Conservation (phyloP, 495 filamentous ascomycete genomes). For the Hypoxylon cercidicola region DNA sequence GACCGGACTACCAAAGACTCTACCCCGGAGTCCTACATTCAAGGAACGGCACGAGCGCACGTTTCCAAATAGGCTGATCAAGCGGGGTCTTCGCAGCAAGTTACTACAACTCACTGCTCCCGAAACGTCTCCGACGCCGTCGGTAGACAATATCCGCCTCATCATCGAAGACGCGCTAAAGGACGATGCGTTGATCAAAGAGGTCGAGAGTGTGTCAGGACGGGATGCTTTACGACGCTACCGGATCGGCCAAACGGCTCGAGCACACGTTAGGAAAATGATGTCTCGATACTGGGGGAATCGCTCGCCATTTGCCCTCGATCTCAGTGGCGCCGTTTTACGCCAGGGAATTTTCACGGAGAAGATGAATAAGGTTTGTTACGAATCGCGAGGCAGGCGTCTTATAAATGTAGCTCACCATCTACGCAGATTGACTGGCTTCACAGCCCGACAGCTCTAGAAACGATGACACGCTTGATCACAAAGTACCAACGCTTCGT, state of each 20-base stretch:
- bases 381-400: constrained; percentile 42
- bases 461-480: constrained; percentile 74
- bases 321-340: constrained; percentile 81
- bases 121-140: constrained; percentile 33
- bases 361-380: constrained; percentile 73
- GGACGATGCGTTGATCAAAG: constrained; percentile 38
- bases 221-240: constrained; percentile 21
- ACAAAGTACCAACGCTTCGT: constrained; percentile 78
- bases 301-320: constrained; percentile 72
- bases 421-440: constrained; percentile 71
- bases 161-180: constrained; percentile 57
- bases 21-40: constrained; percentile 1
- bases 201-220: constrained; percentile 39
- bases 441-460: constrained; percentile 68
- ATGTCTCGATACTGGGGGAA: constrained; percentile 86
- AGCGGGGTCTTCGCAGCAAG: constrained; percentile 49
- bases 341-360: constrained; percentile 82
- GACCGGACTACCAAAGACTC: constrained; percentile 47
- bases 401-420: constrained; percentile 32
- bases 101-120: constrained; percentile 49
- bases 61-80: constrained; percentile 71
- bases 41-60: constrained; percentile 49
- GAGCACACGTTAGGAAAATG: constrained; percentile 73
- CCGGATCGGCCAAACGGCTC: constrained; percentile 42
- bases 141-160: constrained; percentile 55